Base-by-base conservation (phyloP, 2,329 filamentous ascomycete species). In the Diaporthe batatas region DNA sequence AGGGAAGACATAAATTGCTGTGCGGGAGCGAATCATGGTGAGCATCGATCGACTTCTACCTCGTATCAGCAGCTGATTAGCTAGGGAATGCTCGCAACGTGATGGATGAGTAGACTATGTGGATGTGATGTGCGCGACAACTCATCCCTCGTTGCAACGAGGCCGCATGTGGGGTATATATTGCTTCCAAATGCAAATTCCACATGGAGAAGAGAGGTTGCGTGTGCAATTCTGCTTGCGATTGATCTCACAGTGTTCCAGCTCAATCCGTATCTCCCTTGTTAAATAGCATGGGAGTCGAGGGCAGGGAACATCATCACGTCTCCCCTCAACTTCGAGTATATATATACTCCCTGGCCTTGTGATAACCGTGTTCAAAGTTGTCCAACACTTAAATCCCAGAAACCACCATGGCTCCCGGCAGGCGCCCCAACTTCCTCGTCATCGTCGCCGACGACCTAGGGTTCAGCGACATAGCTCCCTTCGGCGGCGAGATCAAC, bases 381-480 rank as follows among this genome's bases (percentile, higher is more conserved):
- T 34, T 11, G 21, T 23, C 14, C 3, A 16, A 39, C 32, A 47
- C 6, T 49, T n/a, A 1, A 39, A 44, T 32, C 18, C 18, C 44
- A 21, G 32, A 18, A 14, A 49, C 18, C 36, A 65, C 25, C 11
- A 74, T 74, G 73, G 71, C 73, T 36, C n/a, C 69, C 44, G 29
- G 51, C 2, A 70, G 70, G 42, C 72, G 77, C 8, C 80, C 79
- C 23, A 82, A 82, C 68, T 81, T 82, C 69, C 75, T 82, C 4
- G 73, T 81, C 68, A 80, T 81, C 32, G 79, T 82, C 11, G 80
- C 80, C 6, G 80, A 82, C 72, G 80, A 82, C 72, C 77, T 82
- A 5, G 80, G 80, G 51, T 82, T 80, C 73, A 78, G 76, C 57
- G 81, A 82, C 70, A 74, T 78, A 23, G 75, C 76, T 11, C 78